Conservation (phyloP, 306 rosid species). For the Malus sieversii region DNA sequence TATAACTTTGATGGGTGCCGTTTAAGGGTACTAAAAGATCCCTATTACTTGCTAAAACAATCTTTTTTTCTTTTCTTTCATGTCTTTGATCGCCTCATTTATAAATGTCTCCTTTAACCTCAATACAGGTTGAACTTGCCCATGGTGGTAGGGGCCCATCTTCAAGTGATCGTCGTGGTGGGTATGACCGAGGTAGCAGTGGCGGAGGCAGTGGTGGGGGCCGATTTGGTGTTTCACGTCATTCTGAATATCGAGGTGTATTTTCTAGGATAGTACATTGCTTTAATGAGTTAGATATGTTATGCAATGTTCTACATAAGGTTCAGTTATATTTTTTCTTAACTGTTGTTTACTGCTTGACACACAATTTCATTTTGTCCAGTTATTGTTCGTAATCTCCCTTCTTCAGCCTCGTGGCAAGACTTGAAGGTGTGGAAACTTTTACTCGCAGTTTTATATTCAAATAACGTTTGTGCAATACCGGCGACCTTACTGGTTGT, state of each 20-base stretch:
- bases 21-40: constrained; percentile 54
- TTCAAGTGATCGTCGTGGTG: constrained; percentile 83
- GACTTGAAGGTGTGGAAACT: constrained; percentile 70
- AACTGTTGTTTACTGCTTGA: not conserved
- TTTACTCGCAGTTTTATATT: not conserved
- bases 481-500: not conserved
- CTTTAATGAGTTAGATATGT: not conserved
- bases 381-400: constrained; percentile 97
- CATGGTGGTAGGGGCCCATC: constrained; percentile 98
- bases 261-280: not conserved
- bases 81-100: not conserved
- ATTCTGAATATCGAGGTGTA: constrained; percentile 92
- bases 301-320: not conserved
- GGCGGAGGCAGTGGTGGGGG: constrained; percentile 50
- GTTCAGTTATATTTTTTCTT: not conserved
- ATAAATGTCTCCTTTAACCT: constrained; percentile 8
- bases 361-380: constrained; percentile 12
- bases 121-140: constrained; percentile 90
- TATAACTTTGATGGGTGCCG: constrained; percentile 98
- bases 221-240: constrained; percentile 80
- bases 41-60: not conserved
- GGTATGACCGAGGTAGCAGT: constrained; percentile 51
- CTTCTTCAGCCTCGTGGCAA: constrained; percentile 99
- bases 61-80: not conserved
- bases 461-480: not conserved